phyloP scores from a whole-genome alignment of 2,329 filamentous ascomycete species.

The Penicillium sp. region DNA sequence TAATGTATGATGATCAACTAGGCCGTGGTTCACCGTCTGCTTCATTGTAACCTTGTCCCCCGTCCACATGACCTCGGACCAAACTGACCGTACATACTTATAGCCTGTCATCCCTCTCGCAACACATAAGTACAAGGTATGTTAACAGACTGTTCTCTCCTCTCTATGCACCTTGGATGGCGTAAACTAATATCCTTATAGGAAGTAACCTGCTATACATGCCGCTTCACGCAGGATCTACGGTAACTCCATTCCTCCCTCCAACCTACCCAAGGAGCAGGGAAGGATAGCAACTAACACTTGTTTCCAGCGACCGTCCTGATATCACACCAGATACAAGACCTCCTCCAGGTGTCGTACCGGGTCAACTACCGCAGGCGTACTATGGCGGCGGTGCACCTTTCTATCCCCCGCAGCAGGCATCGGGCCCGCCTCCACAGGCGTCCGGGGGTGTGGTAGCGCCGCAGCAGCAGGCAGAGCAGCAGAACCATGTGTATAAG shows the following conservation, averaged over 20 bases:
- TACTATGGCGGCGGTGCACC: too few relatives aligned
- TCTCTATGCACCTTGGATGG: too few relatives aligned
- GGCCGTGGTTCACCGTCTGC: conserved; percentile 42
- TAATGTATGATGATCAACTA: too few relatives aligned
- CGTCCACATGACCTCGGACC: neutral
- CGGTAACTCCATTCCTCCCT: conserved; percentile 22
- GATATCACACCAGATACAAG: conserved; percentile 33
- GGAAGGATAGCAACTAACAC: conserved; percentile 1
- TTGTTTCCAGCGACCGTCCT: conserved; percentile 25
- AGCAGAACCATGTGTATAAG: too few relatives aligned
- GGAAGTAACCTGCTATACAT: conserved; percentile 35
- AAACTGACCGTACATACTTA: too few relatives aligned
- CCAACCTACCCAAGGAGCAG: neutral
- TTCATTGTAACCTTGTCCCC: conserved; percentile 36
- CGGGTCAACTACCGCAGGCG: too few relatives aligned
- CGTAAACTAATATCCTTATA: conserved; percentile 12
- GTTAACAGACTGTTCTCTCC: neutral
- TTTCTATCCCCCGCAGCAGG: too few relatives aligned
- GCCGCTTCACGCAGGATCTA: conserved; percentile 32
- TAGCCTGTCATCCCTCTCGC: conserved; percentile 35
- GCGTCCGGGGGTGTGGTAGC: too few relatives aligned
- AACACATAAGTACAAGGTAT: conserved; percentile 35
- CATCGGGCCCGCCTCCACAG: too few relatives aligned
- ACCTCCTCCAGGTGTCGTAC: conserved; percentile 27
- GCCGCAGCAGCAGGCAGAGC: too few relatives aligned